Evolutionary conservation across 208 protist species (phyloP), one percentile per base, ranked within the genome.

Genomic region (Strigomonas culicis): DNA sequence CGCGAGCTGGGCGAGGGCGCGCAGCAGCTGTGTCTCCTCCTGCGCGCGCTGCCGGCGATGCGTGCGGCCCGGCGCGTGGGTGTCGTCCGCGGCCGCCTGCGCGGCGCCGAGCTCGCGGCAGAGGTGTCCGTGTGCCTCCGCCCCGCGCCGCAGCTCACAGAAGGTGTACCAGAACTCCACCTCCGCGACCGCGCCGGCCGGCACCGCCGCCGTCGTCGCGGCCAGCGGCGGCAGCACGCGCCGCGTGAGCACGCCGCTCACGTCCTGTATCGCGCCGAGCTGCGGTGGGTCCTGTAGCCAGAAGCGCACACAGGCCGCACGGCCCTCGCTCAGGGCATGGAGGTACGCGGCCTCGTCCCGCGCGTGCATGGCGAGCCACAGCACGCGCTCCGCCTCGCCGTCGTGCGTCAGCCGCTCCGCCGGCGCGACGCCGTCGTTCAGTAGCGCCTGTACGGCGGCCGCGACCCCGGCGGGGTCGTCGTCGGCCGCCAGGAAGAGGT

Each of bases 301-400:
- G 57, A 85, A 86, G 24, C 65, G 53, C 50, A 59, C 72, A 70
- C 81, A 90, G 28, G 82, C 79, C 47, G 75, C 69, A 6, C 90
- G 68, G 13, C 81, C 74, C 17, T 71, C 51, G 21, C 59, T 61
- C 27, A 88, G 65, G 7, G 79, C 77, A 0, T 22, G 49, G 21
- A 72, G 49, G 74, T 79, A 77, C 61, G 84, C 87, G 1, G 74
- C 70, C 19, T 63, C 36, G 3, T 72, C 77, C 51, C 68, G 49
- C 8, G 82, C 79, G 64, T 89, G 82, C 87, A 93, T 93, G 6
- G 87, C 83, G 59, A 81, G 75, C 87, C 87, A 91, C 76, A 93
- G 68, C 24, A 93, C 63, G 24, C 64, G 41, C 72, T 93, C 87
- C n/a, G 84, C 79, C 22, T 73, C 22, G 13, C 65, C 62, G 59